These are phyloP conservation scores for Talaromyces rugulosus DNA, from an alignment of 2,329 filamentous ascomycete species.

Conservation along the genomic window DNA sequence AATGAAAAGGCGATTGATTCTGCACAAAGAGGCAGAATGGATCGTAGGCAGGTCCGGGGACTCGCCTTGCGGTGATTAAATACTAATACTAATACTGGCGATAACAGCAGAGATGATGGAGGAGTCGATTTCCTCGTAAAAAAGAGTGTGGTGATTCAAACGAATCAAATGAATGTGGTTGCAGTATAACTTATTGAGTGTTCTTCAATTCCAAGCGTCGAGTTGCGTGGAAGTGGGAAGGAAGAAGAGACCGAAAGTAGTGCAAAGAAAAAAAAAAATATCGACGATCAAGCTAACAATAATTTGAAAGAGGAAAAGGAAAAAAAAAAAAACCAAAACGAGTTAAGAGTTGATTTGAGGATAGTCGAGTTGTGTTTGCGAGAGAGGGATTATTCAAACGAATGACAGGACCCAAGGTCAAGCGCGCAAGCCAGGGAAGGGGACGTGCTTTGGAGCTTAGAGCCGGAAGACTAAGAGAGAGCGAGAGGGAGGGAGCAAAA, in stretches of 20 bases:
- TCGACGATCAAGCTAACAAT: background rate
- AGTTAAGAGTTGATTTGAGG: background rate
- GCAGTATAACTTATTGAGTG: background rate
- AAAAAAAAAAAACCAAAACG: slow-evolving; percentile 6
- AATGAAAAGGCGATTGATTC: background rate
- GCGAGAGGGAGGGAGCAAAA: background rate
- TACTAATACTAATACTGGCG: slow-evolving; percentile 8
- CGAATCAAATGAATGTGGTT: background rate
- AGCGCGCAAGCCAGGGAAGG: slow-evolving; percentile 19
- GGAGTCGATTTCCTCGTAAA: background rate
- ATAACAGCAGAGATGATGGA: background rate
- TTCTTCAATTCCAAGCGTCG: too few relatives aligned
- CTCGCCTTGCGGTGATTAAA: slow-evolving; percentile 7
- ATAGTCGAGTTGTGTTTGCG: background rate
- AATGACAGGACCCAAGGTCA: slow-evolving; percentile 33
- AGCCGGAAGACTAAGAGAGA: slow-evolving; percentile 19
- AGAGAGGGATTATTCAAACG: slow-evolving; percentile 18
- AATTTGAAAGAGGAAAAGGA: background rate
- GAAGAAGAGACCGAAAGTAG: background rate
- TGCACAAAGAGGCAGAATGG: background rate
- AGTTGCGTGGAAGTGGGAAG: background rate
- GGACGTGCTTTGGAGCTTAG: slow-evolving; percentile 17
- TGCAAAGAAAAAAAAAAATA: background rate
- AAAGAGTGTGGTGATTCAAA: background rate
- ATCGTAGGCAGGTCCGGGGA: background rate